Conservation (phyloP, 2,329 filamentous ascomycete genomes). For the Neonectria faginata region DNA sequence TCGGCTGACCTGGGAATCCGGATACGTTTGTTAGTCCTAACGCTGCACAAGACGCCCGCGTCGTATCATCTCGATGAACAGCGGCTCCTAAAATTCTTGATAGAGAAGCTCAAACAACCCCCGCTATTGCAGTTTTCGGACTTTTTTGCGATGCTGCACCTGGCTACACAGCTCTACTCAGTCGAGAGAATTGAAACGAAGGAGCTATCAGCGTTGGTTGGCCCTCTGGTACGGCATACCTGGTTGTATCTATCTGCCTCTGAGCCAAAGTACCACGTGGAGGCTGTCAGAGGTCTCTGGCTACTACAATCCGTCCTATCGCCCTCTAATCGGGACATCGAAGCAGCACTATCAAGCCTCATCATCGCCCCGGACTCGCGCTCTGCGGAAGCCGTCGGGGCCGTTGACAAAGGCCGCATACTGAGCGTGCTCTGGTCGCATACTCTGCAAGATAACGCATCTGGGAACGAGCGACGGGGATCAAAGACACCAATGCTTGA, state of each 20-base stretch:
- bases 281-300: slow-evolving; percentile 88
- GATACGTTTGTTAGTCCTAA: slow-evolving; percentile 68
- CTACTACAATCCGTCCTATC: slow-evolving; percentile 81
- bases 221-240: slow-evolving; percentile 75
- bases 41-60: slow-evolving; percentile 65
- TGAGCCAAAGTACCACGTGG: slow-evolving; percentile 92
- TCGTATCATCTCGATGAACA: slow-evolving; percentile 58
- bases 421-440: slow-evolving; percentile 89
- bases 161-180: slow-evolving; percentile 68
- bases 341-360: slow-evolving; percentile 79
- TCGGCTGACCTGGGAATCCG: slow-evolving; percentile 66
- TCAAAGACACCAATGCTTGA: slow-evolving; percentile 58
- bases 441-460: slow-evolving; percentile 70
- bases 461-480: slow-evolving; percentile 60
- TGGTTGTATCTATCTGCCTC: slow-evolving; percentile 87
- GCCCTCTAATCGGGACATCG: slow-evolving; percentile 76
- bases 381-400: slow-evolving; percentile 41
- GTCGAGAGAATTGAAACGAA: slow-evolving; percentile 62
- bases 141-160: slow-evolving; percentile 69
- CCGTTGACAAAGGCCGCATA: slow-evolving; percentile 72
- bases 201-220: slow-evolving; percentile 73
- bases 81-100: slow-evolving; percentile 63
- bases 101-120: slow-evolving; percentile 57
- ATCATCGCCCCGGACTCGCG: slow-evolving; percentile 66
- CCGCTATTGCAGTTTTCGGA: slow-evolving; percentile 61